phyloP scores from a whole-genome alignment of 768 basidiomycete species.

The Rhizopogon roseolus region DNA sequence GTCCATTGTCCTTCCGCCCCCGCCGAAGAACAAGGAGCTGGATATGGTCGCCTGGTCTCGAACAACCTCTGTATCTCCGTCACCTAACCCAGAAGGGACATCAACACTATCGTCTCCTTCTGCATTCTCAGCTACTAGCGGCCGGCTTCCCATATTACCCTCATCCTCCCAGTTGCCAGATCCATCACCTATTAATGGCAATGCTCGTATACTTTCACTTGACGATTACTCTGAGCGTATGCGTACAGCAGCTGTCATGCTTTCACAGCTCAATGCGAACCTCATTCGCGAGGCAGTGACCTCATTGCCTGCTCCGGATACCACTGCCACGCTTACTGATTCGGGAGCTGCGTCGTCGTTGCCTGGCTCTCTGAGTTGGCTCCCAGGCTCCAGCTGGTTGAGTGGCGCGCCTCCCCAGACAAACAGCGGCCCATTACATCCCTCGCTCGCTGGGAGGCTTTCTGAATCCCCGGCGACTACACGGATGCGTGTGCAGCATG shows the following conservation, averaged over 20 bases:
- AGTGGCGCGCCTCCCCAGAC: conserved; percentile 13
- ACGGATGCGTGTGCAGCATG: conserved; percentile 71
- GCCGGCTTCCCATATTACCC: conserved; percentile 2
- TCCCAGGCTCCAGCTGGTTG: conserved; percentile 55
- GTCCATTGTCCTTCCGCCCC: conserved; percentile 74
- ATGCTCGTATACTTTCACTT: conserved; percentile 50
- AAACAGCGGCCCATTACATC: conserved; percentile 24
- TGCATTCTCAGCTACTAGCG: not conserved
- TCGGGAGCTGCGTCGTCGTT: conserved; percentile 11
- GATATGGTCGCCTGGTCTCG: conserved; percentile 83
- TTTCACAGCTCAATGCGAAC: conserved; percentile 89
- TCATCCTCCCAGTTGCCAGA: conserved; percentile 3
- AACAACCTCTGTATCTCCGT: conserved; percentile 42
- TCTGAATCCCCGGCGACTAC: conserved; percentile 27
- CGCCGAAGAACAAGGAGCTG: conserved; percentile 85
- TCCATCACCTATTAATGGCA: not conserved
- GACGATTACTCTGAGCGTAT: conserved; percentile 99
- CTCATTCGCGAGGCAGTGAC: conserved; percentile 52
- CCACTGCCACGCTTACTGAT: conserved; percentile 1
- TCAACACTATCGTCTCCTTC: conserved; percentile 13
- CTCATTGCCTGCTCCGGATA: conserved; percentile 10
- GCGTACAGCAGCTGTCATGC: conserved; percentile 98
- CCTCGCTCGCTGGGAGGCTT: conserved; percentile 23
- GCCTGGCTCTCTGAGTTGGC: conserved; percentile 40
- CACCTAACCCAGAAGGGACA: conserved; percentile 38